Evolutionary conservation across 2,329 filamentous ascomycete genomes (phyloP), one percentile per base, ranked within the genome.

Genomic region (Aspergillus ochraceoroseus): DNA sequence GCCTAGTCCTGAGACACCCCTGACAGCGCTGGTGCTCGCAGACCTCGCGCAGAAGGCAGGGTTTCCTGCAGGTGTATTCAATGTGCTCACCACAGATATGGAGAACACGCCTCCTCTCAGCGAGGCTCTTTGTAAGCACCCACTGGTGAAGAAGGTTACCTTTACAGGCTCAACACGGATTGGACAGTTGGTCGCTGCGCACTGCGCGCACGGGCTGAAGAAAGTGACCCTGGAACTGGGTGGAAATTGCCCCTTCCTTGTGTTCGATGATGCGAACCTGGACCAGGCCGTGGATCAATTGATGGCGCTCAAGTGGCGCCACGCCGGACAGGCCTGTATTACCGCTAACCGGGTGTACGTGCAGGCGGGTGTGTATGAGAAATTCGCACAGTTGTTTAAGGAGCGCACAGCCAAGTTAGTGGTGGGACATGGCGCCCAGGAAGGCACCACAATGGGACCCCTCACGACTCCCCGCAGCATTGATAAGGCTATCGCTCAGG

Each of bases 1-100:
- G 64, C 80, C 83, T 2, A 82, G 78, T 3, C 82, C 82, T 0
- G 82, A 87, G 59, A 80, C 77, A 1, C 77, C 78, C 0, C 67
- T 81, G 22, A 75, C 74, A 2, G 71, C 75, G 0, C 59, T 80
- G 11, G 68, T 71, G 2, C 56, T 81, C n/a, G 77, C 56, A 1
- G 50, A 67, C 27, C 60, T 82, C 20, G 76, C 77, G 7, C 61
- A 67, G 32, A 62, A 72, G 31, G 76, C 76, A 3, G 76, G 76
- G 1, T 76, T 82, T 43, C 74, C 76, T 0, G 70, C 74, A 11
- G 79, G 79, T 2, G 76, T 77, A 4, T 69, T 82, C 38, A 80
- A 74, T 44, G 76, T 82, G 2, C 58, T 82, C 40, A 80, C 79
- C 0, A 82, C 67, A 0, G 62, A 64, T 22, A 45, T 68, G 22